Conservation (phyloP, 176 grass and related monocot genomes). For the Oryza glumipatula region DNA sequence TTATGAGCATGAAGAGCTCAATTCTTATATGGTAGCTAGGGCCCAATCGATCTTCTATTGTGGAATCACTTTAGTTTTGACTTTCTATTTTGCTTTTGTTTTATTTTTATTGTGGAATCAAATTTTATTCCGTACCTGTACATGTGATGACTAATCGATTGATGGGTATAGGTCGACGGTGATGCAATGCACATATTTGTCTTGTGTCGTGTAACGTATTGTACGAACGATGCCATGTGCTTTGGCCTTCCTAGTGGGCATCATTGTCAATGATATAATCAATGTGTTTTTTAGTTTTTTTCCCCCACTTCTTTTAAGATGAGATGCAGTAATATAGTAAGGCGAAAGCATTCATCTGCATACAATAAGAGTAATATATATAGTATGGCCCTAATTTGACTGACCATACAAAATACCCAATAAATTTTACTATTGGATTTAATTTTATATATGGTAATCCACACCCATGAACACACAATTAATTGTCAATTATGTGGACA, state of each 20-base stretch:
- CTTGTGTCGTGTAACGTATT: neutral
- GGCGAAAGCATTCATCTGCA: neutral
- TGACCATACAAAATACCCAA: too few species aligned
- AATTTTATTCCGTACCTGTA: conserved; percentile 23
- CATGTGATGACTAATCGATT: conserved; percentile 14
- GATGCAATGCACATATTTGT: neutral
- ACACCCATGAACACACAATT: too few species aligned
- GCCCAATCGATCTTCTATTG: conserved; percentile 1
- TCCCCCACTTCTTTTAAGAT: too few species aligned
- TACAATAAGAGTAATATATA: neutral
- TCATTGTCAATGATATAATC: conserved; percentile 5
- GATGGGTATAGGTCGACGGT: neutral
- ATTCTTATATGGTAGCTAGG: conserved; percentile 27
- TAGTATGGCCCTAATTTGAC: neutral
- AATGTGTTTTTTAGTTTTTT: neutral
- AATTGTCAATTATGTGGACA: too few species aligned
- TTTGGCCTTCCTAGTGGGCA: neutral
- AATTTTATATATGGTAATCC: too few species aligned
- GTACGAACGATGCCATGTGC: conserved; percentile 18
- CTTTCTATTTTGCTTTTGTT: neutral
- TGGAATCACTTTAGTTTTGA: conserved; percentile 42
- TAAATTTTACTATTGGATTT: too few species aligned
- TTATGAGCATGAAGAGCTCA: conserved; percentile 5
- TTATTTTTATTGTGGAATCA: conserved; percentile 12
- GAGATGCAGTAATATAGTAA: too few species aligned